Evolutionary conservation across 2,329 filamentous ascomycete species (phyloP).

Genomic region (Epicoccum sorghinum): DNA sequence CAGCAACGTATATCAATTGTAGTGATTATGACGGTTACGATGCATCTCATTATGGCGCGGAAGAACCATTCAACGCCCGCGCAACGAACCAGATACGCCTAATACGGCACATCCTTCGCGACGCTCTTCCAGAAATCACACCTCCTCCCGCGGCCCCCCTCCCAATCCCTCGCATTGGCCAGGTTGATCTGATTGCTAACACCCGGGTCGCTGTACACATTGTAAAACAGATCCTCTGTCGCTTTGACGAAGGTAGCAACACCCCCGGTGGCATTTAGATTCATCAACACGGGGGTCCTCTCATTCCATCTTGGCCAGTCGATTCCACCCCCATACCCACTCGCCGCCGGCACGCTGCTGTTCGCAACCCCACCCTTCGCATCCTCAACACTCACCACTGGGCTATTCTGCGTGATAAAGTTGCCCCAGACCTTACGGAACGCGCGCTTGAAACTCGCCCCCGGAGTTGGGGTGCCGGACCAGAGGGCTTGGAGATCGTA

Average conservation of each 20-base stretch:
- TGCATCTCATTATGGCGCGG: too few relatives aligned
- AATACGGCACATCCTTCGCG: conserved; percentile 35
- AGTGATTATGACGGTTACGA: too few relatives aligned
- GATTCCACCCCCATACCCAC: conserved; percentile 24
- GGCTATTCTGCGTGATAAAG: conserved; percentile 36
- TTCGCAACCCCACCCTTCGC: conserved; percentile 34
- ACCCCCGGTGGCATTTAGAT: conserved; percentile 41
- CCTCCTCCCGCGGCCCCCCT: conserved; percentile 38
- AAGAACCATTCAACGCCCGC: too few relatives aligned
- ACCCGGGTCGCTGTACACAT: conserved; percentile 38
- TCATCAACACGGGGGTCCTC: conserved; percentile 27
- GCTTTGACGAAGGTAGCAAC: conserved; percentile 21
- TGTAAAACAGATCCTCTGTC: conserved; percentile 35
- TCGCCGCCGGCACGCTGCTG: conserved; percentile 26
- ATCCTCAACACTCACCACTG: conserved; percentile 35
- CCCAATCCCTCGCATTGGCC: conserved; percentile 37
- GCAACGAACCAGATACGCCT: neutral
- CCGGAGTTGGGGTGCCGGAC: conserved; percentile 31
- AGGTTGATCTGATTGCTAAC: conserved; percentile 38
- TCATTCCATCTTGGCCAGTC: conserved; percentile 38
- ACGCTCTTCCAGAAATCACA: conserved; percentile 40
- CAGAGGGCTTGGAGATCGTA: conserved; percentile 42
- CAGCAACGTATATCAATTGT: too few relatives aligned
- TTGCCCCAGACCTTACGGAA: conserved; percentile 45
- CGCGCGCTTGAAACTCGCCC: conserved; percentile 37